Base-by-base conservation (phyloP, 139 green algal genomes). In the Picochlorum sp. region DNA sequence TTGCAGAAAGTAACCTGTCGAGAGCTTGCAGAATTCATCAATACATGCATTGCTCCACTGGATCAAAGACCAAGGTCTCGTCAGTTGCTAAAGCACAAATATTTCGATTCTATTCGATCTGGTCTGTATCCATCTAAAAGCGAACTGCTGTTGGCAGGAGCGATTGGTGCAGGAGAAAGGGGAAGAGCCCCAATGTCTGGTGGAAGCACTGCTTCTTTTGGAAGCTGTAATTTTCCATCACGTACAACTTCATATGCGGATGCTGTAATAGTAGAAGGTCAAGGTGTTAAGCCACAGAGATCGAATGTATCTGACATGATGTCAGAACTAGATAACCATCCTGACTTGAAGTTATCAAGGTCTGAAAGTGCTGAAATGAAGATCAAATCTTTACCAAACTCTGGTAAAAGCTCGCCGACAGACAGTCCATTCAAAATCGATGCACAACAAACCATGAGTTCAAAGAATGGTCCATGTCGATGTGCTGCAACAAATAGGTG, bases 81-180 rank as follows among this genome's bases (percentile, higher is more conserved):
- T 13, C 74, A 94, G 71, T 81, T 98, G 40, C 77, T 97, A 24
- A 93, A 93, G 69, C 78, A 96, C 70, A 69, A 72, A 7, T 97
- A 95, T 68, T 94, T 98, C 49, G 73, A 88, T 39, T 72, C 57
- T 37, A 79, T 94, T 37, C 75, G 82, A 7, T 25, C n/a, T 10
- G 30, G 29, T 25, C 8, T 45, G 44, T 7, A 35, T 39, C 25
- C 25, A 13, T 35, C 24, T 33, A 66, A 54, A 44, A 66, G 59
- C 22, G 40, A 66, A 47, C 22, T 66, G 22, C 8, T 31, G 9
- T 37, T 66, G 59, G 33, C 40, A 26, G 55, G 14, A 30, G 7
- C 31, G 1, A 37, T 26, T 56, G 35, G 35, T 41, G 12, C 35
- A n/a, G 9, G 35, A n/a, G 12, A n/a, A n/a, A 9, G 9, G 9